These are phyloP conservation scores for Sporobolomyces phaffii DNA, from an alignment of 768 basidiomycete genomes.

Conservation along the genomic window DNA sequence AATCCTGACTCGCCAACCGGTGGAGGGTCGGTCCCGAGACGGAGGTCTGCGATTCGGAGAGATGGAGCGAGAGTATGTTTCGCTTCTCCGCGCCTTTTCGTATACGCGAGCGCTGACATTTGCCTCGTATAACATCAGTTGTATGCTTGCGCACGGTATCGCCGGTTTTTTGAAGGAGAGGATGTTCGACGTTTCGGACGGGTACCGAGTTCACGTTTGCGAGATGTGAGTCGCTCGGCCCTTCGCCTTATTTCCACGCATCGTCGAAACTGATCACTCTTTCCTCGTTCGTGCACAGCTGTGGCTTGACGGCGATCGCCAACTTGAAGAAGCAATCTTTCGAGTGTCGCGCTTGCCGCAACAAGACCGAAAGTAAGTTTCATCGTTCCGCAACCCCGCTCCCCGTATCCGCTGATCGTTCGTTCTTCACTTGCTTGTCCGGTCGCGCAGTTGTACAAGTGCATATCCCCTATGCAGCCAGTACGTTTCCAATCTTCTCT, in stretches of 20 bases:
- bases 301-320: conserved; percentile 93
- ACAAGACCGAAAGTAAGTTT: conserved; percentile 90
- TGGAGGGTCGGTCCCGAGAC: conserved; percentile 96
- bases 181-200: conserved; percentile 85
- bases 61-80: conserved; percentile 63
- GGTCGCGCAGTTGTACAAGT: conserved; percentile 42
- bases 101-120: too few relatives aligned
- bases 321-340: conserved; percentile 99
- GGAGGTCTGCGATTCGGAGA: conserved; percentile 99
- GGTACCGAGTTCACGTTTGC: conserved; percentile 89
- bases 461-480: conserved; percentile 95
- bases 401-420: conserved; percentile 47
- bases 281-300: conserved; percentile 51
- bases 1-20: conserved; percentile 93
- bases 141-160: conserved; percentile 99
- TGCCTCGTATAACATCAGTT: conserved; percentile 54
- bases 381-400: conserved; percentile 37
- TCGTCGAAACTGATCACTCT: neutral
- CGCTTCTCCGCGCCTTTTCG: neutral
- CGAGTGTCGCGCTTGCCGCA: conserved; percentile 95
- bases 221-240: conserved; percentile 66
- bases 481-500: conserved; percentile 55
- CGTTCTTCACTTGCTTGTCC: neutral
- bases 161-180: conserved; percentile 97
- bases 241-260: neutral